Conservation (phyloP, 306 rosid genomes). For the Medicago ruthenica region DNA sequence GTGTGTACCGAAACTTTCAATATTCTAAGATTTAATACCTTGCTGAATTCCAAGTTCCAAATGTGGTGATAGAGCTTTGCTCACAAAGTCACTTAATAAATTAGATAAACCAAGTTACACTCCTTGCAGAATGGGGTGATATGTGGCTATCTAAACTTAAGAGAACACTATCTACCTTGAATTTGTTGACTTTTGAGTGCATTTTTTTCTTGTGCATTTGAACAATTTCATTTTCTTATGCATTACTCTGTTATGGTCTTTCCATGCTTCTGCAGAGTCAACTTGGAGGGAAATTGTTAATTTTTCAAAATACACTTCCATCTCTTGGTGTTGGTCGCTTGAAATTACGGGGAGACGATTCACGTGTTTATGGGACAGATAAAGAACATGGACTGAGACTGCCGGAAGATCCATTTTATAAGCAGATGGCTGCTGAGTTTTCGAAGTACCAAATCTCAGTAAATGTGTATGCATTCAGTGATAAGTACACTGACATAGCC, state of each 20-base stretch:
- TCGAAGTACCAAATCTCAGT: conserved; percentile 90
- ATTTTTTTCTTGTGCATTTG: conserved; percentile 32
- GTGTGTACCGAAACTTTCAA: conserved; percentile 1
- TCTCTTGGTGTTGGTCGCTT: conserved; percentile 98
- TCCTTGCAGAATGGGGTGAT: not conserved
- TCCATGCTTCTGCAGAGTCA: conserved; percentile 66
- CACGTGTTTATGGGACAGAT: conserved; percentile 93
- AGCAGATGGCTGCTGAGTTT: conserved; percentile 99
- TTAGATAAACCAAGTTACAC: conserved; percentile 32
- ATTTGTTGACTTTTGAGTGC: conserved; percentile 4
- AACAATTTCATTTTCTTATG: conserved; percentile 35
- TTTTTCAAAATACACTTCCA: conserved; percentile 94
- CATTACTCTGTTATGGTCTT: conserved; percentile 34
- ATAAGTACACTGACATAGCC: conserved; percentile 97
- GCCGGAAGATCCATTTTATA: conserved; percentile 98
- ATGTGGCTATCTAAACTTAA: conserved; percentile 20
- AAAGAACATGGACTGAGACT: conserved; percentile 83
- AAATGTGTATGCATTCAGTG: conserved; percentile 89
- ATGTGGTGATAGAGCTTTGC: conserved; percentile 17
- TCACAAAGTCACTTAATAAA: conserved; percentile 25
- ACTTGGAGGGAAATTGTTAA: conserved; percentile 95
- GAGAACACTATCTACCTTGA: conserved; percentile 24
- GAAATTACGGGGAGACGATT: conserved; percentile 95
- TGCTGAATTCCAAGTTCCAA: conserved; percentile 15
- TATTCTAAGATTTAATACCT: conserved; percentile 29